Evolutionary conservation across 495 filamentous ascomycete genomes (phyloP), one percentile per base, ranked within the genome.

Genomic region (Haplographium delicatum): DNA sequence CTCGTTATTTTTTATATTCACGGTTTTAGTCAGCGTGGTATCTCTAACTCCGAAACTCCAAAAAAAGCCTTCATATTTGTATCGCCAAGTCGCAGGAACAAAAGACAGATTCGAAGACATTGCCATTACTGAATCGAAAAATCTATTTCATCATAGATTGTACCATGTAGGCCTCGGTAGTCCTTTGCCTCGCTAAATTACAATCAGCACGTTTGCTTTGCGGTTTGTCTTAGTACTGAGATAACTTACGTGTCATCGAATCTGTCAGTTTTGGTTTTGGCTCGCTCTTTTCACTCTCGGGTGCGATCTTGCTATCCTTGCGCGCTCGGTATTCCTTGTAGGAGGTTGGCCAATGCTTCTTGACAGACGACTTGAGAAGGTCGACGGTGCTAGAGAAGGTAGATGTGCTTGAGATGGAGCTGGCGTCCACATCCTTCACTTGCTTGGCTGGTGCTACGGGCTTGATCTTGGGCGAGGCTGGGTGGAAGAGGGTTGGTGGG

Each of bases 351-450:
- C 52, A 37, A 27, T 60, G 56, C 3, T 10, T 25, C 50, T 57
- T 57, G 11, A 46, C 38, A 5, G 26, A 35, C 2, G 54, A 43
- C 61, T 64, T 64, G 42, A 68, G 50, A 3, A 68, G 37, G 2
- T 58, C 57, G 22, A 61, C 53, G 9, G 57, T 60, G 19, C 62
- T 65, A 5, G 60, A 47, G 51, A 61, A 65, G 30, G 63, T 62
- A 9, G 59, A 59, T 23, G 62, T 62, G 30, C 59, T 64, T 46
- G 56, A 44, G 24, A 62, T 57, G 26, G 65, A 68, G 5, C 55
- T 57, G 1, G 56, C 44, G 39, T 68, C 65, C 20, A 19, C 18
- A 4, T 54, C 51, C 34, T 49, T 60, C 23, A 16, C 30, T 37
- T 22, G 23, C 11, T 54, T 44, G 9, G 25, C 15, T 11, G 44